Evolutionary conservation across 352 stramenopile genomes (phyloP).

Genomic region (Globisporangium emineosum): DNA sequence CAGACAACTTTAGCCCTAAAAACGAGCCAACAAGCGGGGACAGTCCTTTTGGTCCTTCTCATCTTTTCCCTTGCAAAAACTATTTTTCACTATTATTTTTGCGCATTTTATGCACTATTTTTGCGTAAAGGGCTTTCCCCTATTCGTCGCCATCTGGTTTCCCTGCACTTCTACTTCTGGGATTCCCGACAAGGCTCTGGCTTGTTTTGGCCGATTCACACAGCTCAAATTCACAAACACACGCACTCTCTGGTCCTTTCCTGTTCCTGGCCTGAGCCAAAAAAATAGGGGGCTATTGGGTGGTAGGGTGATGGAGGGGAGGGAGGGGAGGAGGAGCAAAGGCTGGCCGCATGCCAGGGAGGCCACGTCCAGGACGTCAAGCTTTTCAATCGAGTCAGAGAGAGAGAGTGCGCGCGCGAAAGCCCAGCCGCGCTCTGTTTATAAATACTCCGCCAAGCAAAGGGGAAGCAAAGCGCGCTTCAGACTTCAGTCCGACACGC

Average conservation of each 20-base stretch:
- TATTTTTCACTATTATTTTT: no score
- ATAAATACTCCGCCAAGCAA: background rate
- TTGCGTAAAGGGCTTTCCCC: background rate
- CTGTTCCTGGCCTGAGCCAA: background rate
- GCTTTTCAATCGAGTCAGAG: constrained; percentile 9
- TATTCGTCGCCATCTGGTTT: background rate
- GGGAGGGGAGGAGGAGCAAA: background rate
- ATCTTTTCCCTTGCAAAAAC: no score
- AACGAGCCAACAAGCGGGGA: no score
- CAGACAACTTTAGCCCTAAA: no score
- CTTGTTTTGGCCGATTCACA: background rate
- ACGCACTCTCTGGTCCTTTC: background rate
- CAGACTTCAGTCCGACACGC: constrained; percentile 2
- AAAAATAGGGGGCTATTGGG: background rate
- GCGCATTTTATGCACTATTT: no score
- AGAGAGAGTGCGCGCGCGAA: background rate
- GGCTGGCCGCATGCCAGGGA: constrained; percentile 1
- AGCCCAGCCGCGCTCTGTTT: background rate
- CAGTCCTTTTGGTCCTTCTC: no score
- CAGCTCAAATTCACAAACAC: background rate
- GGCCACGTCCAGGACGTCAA: constrained; percentile 5
- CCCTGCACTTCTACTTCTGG: background rate
- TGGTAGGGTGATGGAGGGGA: background rate
- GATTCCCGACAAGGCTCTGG: background rate
- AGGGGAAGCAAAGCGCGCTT: constrained; percentile 1